Base-by-base conservation (phyloP, 495 filamentous ascomycete genomes). In the Daldinia loculata region DNA sequence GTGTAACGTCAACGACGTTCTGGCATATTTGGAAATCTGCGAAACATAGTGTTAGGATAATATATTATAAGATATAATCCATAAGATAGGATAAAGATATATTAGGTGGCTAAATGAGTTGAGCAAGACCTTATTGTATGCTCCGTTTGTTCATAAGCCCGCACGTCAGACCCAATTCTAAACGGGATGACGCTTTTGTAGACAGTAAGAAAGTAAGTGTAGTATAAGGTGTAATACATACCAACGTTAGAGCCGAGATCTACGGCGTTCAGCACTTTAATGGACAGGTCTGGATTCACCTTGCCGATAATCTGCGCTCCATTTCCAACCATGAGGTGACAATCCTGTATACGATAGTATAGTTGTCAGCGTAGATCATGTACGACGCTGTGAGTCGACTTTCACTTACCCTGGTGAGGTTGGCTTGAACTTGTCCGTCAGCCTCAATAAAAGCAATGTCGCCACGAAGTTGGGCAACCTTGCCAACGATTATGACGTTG, bases 221-320 rank as follows among this genome's bases (percentile, higher is more conserved):
- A 29, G 38, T 59, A 15, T 34, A 36, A 52, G 6, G 30, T 8
- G 17, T 2, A 7, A 19, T 14, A 45, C 86, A 67, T 84, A 92
- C 90, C 88, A 59, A 93, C 85, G 69, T 85, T 82, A 12, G 72
- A 86, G 27, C 95, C 95, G 78, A 96, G 91, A 80, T 98, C 95
- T 58, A 87, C 88, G 12, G 89, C 88, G 50, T 84, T 90, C 51
- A 96, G 81, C 41, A 93, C 90, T 72, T 90, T 90, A 51, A 99
- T 78, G 15, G 87, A 88, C 43, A 95, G 80, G 74, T 96, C 93
- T 70, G 84, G 83, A 70, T 93, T 89, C 61, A 99, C 94, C 80
- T 95, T 98, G 59, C 94, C 96, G 45, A 98, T 90, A 66, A 99
- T 81, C 81, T 99, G 96, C 17, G 91, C 89, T 50, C 91, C 87